Base-by-base conservation (phyloP, 495 filamentous ascomycete species). In the Neurospora terricola region DNA sequence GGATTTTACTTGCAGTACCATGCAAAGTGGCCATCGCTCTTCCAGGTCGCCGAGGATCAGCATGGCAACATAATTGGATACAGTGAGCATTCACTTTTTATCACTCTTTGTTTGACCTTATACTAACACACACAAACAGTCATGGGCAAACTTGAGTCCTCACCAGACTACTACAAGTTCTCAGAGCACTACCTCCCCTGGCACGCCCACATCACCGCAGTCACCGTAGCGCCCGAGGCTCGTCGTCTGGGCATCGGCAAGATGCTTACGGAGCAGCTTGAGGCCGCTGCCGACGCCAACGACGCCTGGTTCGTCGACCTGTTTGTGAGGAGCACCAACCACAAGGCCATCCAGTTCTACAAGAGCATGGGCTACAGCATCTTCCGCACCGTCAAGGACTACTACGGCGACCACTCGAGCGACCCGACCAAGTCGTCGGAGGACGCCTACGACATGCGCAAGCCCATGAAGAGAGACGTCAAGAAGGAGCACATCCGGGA, bases 381-480 rank as follows among this genome's bases (percentile, higher is more conserved):
- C 75, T 99, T 92, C 84, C 87, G 96, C 21, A 88, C 91, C 3
- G 95, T 99, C 27, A 87, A 94, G 70, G 91, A 90, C 77, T 99
- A 99, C 81, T 99, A 99, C 77, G 84, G 85, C 48, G 85, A 86
- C 66, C 84, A 86, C 69, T 93, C 90, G 69, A 94, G 93, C 77
- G 90, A 94, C 79, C 90, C 90, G 10, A 89, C 80, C 45, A 79
- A 80, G 68, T 74, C 76, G 18, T 90, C 89, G 38, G 93, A 94
- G 77, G 94, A 98, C 85, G 96, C 96, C 16, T 97, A 92, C 80
- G 88, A 99, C 81, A 99, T 99, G 96, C 90, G 96, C 69, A 98
- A 98, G 78, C 90, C 93, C 68, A 89, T 94, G 82, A 91, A 87
- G 81, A 86, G 94, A 74, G 96, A 99, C 82, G 92, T 91, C 81